These are phyloP conservation scores for Dalbergia cochinchinensis DNA, from an alignment of 306 rosid species.

Conservation along the genomic window DNA sequence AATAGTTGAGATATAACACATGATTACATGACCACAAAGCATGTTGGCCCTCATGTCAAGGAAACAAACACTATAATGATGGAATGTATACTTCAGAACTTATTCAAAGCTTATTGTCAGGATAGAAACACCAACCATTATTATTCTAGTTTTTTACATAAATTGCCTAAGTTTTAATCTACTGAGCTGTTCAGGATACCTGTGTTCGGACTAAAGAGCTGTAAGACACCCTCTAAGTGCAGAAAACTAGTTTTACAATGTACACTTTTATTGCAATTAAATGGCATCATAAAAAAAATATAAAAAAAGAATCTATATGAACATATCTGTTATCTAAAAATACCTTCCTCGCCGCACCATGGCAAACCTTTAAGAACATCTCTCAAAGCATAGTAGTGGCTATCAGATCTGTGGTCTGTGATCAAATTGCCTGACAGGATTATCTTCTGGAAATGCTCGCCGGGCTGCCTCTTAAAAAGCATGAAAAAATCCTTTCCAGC, in stretches of 20 bases:
- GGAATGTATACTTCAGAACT: slow-evolving; percentile 25
- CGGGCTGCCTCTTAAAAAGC: slow-evolving; percentile 78
- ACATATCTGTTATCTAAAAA: slow-evolving; percentile 49
- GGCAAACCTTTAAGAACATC: slow-evolving; percentile 90
- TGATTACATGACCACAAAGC: neutral
- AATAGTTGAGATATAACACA: slow-evolving; percentile 6
- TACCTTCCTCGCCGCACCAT: slow-evolving; percentile 60
- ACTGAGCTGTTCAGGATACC: slow-evolving; percentile 21
- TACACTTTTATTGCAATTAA: slow-evolving; percentile 26
- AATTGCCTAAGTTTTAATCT: slow-evolving; percentile 32
- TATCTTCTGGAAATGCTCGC: slow-evolving; percentile 84
- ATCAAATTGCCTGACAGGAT: slow-evolving; percentile 78
- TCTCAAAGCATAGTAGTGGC: slow-evolving; percentile 85
- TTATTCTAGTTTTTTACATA: slow-evolving; percentile 17
- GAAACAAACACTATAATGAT: slow-evolving; percentile 31
- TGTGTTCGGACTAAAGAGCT: neutral
- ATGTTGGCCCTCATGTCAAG: neutral
- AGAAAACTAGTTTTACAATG: slow-evolving; percentile 35
- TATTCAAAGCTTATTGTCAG: slow-evolving; percentile 18
- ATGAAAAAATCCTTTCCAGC: slow-evolving; percentile 59
- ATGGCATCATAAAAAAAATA: slow-evolving; percentile 1
- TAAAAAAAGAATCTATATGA: neutral
- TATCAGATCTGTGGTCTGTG: slow-evolving; percentile 90
- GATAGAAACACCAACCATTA: slow-evolving; percentile 27
- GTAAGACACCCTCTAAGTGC: slow-evolving; percentile 23